Evolutionary conservation across 2,329 filamentous ascomycete species (phyloP).

Genomic region (Colletotrichum costaricense): DNA sequence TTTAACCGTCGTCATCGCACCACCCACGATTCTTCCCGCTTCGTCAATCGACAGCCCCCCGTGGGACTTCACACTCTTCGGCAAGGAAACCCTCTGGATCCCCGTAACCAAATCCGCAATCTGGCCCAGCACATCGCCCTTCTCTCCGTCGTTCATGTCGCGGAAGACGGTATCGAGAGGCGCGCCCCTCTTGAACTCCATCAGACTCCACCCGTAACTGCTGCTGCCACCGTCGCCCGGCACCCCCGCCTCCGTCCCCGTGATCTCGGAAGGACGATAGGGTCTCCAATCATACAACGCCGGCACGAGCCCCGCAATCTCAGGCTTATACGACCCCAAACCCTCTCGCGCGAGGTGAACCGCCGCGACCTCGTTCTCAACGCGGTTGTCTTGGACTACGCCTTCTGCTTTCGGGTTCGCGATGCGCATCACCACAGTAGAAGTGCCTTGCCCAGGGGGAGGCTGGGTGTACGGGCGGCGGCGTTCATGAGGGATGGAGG

Average conservation of each 20-base stretch:
- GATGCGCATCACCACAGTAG: conserved; percentile 31
- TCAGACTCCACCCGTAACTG: conserved; percentile 40
- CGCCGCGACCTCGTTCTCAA: conserved; percentile 43
- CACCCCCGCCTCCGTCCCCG: too few relatives aligned
- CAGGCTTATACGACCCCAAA: conserved; percentile 3
- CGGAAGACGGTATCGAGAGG: conserved; percentile 38
- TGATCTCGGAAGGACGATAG: background rate
- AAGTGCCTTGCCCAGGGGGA: background rate
- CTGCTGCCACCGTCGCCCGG: background rate
- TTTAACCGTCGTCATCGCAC: conserved; percentile 29
- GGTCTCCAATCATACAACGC: conserved; percentile 39
- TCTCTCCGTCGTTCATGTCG: conserved; percentile 20
- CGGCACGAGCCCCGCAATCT: conserved; percentile 35
- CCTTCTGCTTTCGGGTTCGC: conserved; percentile 29
- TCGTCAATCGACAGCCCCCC: conserved; percentile 39
- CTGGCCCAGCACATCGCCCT: conserved; percentile 35
- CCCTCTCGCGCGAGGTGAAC: conserved; percentile 37
- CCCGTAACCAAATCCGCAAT: conserved; percentile 38
- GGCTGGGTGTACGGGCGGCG: conserved; percentile 11
- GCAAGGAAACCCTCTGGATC: conserved; percentile 36
- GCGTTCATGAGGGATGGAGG: conserved; percentile 2
- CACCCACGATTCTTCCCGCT: conserved; percentile 34
- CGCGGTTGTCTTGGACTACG: conserved; percentile 28
- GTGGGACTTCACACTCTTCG: conserved; percentile 26
- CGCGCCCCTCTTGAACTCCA: conserved; percentile 40